These are phyloP conservation scores for Aureobasidium mangrovei DNA, from an alignment of 2,329 filamentous ascomycete species.

Conservation along the genomic window DNA sequence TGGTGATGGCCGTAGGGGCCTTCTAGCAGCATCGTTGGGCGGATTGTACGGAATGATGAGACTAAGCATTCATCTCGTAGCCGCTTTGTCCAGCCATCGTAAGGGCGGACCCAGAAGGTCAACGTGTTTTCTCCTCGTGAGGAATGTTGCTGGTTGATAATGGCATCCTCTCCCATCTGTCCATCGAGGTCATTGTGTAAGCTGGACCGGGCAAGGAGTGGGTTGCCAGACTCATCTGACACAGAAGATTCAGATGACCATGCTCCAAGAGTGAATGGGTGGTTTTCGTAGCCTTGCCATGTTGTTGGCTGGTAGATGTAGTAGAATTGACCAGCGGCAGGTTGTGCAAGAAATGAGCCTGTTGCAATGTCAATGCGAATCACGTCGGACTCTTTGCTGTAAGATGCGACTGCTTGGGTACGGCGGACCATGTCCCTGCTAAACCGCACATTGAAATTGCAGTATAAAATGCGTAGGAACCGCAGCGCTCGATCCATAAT, in stretches of 20 bases:
- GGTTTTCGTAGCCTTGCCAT: constrained; percentile 41
- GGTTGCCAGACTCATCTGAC: not conserved
- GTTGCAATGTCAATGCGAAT: constrained; percentile 39
- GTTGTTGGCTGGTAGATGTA: constrained; percentile 41
- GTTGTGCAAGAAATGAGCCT: constrained; percentile 26
- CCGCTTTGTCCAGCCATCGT: constrained; percentile 43
- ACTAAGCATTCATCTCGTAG: constrained; percentile 31
- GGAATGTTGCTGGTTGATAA: not conserved
- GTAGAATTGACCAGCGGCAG: constrained; percentile 42
- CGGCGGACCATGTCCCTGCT: constrained; percentile 18
- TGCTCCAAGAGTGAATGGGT: constrained; percentile 41
- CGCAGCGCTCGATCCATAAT: constrained; percentile 41
- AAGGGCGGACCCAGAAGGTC: constrained; percentile 43
- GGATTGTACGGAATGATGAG: constrained; percentile 21
- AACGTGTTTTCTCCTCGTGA: constrained; percentile 19
- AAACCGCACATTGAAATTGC: constrained; percentile 31
- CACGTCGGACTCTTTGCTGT: constrained; percentile 37
- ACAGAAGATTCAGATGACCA: constrained; percentile 13
- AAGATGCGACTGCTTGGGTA: constrained; percentile 31
- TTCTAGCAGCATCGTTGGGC: constrained; percentile 38
- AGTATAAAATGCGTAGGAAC: constrained; percentile 35
- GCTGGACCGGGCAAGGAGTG: not conserved
- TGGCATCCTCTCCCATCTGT: not conserved
- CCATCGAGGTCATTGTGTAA: not conserved
- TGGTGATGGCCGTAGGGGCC: constrained; percentile 41